Conservation (phyloP, 192 early-diverging fungal genomes). For the Neocallimastix lanati region DNA sequence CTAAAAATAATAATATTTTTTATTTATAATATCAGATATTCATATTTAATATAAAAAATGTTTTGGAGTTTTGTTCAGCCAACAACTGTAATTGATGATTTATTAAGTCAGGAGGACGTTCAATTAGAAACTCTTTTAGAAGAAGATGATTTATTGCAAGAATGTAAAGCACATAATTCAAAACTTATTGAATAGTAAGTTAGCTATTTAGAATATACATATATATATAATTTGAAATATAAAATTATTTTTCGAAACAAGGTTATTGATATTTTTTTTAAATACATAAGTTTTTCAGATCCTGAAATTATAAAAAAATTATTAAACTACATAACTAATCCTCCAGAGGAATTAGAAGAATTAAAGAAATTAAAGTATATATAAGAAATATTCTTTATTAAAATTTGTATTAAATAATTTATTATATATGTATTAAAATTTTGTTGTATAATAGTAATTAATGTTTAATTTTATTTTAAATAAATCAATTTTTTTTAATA, state of each 20-base stretch:
- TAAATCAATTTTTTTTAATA: too few species aligned
- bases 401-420: too few species aligned
- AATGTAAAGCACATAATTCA: constrained; percentile 79
- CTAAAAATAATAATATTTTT: too few species aligned
- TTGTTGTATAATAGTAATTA: too few species aligned
- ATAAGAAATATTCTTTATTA: neutral
- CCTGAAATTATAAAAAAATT: neutral
- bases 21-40: neutral
- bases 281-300: neutral
- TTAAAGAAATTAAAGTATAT: neutral
- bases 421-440: too few species aligned
- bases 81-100: constrained; percentile 74
- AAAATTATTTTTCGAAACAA: too few species aligned
- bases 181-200: constrained; percentile 67
- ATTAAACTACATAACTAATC: neutral
- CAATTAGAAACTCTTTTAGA: constrained; percentile 80
- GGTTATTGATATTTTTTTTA: too few species aligned
- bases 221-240: too few species aligned
- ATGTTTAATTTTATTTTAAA: too few species aligned
- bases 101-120: constrained; percentile 78
- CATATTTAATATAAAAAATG: constrained; percentile 27
- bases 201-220: too few species aligned
- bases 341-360: neutral
- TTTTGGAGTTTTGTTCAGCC: constrained; percentile 88
- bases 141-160: constrained; percentile 84